These are phyloP conservation scores for Coemansia sp. DNA, from an alignment of 192 early-diverging fungal species.

Conservation along the genomic window DNA sequence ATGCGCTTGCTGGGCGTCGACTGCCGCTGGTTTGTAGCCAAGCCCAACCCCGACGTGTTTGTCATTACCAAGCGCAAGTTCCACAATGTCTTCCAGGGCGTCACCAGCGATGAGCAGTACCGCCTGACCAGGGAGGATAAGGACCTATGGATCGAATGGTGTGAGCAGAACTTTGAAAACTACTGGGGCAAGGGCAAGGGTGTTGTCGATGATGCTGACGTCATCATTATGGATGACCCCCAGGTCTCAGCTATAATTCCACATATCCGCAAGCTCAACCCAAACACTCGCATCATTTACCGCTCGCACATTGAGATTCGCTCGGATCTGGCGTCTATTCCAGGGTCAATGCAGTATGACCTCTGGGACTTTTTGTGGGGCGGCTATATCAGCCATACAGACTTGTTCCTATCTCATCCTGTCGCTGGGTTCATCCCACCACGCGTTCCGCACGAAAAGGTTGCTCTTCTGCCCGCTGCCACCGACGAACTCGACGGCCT, in stretches of 20 bases:
- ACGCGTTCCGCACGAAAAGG: slow-evolving; percentile 63
- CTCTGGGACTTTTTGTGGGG: slow-evolving; percentile 78
- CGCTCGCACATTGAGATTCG: slow-evolving; percentile 85
- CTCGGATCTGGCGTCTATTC: slow-evolving; percentile 65
- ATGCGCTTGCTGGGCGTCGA: slow-evolving; percentile 66
- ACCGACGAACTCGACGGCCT: slow-evolving; percentile 83
- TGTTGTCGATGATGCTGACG: slow-evolving; percentile 67
- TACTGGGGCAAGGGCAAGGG: slow-evolving; percentile 74
- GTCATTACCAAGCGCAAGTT: slow-evolving; percentile 87
- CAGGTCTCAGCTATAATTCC: slow-evolving; percentile 83
- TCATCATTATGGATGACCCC: slow-evolving; percentile 86
- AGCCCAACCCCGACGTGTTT: slow-evolving; percentile 83
- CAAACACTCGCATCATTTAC: slow-evolving; percentile 70
- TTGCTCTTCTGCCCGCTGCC: slow-evolving; percentile 69
- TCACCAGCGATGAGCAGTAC: slow-evolving; percentile 60
- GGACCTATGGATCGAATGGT: slow-evolving; percentile 61
- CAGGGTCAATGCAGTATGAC: slow-evolving; percentile 66
- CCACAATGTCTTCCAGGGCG: slow-evolving; percentile 86
- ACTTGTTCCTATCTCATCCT: slow-evolving; percentile 80
- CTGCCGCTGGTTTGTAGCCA: slow-evolving; percentile 75
- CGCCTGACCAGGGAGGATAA: slow-evolving; percentile 62
- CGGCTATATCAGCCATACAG: slow-evolving; percentile 66
- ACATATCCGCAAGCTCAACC: slow-evolving; percentile 69
- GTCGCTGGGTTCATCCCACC: slow-evolving; percentile 73
- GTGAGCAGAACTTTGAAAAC: slow-evolving; percentile 66